These are phyloP conservation scores for Debaryomyces coudertii DNA, from an alignment of 1,139 yeast genomes.

Conservation along the genomic window DNA sequence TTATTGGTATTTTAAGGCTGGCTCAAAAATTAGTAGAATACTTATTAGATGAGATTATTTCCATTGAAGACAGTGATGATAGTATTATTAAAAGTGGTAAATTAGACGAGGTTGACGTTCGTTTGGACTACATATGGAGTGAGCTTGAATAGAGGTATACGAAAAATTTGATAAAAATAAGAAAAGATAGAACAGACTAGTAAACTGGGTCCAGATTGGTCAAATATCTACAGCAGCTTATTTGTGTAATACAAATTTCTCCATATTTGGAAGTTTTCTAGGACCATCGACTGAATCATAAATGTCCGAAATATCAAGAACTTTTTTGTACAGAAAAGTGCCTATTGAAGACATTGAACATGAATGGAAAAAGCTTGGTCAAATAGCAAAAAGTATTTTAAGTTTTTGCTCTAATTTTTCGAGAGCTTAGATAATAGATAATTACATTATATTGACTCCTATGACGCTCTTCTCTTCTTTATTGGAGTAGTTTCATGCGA, in stretches of 20 bases:
- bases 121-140: slow-evolving; percentile 10
- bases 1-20: slow-evolving; percentile 17
- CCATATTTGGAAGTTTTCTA: slow-evolving; percentile 25
- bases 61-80: slow-evolving; percentile 4
- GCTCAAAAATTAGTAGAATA: background rate
- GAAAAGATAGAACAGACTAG: slow-evolving; percentile 9
- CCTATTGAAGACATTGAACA: slow-evolving; percentile 6
- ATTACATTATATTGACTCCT: too few species aligned
- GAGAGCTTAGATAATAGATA: background rate
- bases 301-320: slow-evolving; percentile 9
- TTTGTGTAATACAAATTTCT: slow-evolving; percentile 24
- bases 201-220: slow-evolving; percentile 27
- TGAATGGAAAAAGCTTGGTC: slow-evolving; percentile 7
- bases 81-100: slow-evolving; percentile 1
- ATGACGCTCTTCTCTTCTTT: background rate
- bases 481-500: too few species aligned
- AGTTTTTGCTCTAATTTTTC: background rate
- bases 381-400: slow-evolving; percentile 7
- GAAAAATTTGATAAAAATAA: background rate
- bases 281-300: slow-evolving; percentile 19
- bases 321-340: background rate
- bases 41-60: slow-evolving; percentile 7
- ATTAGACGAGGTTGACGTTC: slow-evolving; percentile 8
- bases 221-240: slow-evolving; percentile 21
- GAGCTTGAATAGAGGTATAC: slow-evolving; percentile 8